These are phyloP conservation scores for Lunularia cruciata DNA, from an alignment of 225 moss, liverwort and hornwort genomes.

Conservation along the genomic window DNA sequence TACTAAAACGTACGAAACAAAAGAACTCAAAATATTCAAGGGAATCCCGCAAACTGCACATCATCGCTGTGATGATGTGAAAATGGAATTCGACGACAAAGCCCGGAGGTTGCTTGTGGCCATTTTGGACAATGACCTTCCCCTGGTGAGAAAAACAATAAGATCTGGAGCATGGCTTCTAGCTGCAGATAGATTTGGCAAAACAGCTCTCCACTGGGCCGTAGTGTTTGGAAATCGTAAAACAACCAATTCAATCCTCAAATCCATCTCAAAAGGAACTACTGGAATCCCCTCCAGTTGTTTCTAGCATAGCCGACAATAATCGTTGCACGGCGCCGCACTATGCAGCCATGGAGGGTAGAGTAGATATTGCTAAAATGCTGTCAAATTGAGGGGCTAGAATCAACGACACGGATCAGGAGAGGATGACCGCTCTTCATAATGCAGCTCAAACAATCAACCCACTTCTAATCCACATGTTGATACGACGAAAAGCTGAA, in stretches of 20 bases:
- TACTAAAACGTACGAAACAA: too few species aligned
- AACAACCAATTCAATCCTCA: slow-evolving; percentile 16
- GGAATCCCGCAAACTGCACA: too few species aligned
- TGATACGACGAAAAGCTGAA: slow-evolving; percentile 4
- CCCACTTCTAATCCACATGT: slow-evolving; percentile 16
- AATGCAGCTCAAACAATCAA: slow-evolving; percentile 32
- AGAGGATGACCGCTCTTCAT: slow-evolving; percentile 31
- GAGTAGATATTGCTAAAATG: slow-evolving; percentile 23
- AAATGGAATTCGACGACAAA: background rate
- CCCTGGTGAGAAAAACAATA: background rate
- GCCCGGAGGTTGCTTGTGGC: background rate
- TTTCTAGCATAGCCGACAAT: slow-evolving; percentile 17
- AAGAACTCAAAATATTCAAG: too few species aligned
- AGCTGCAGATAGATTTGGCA: slow-evolving; percentile 10
- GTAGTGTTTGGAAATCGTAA: slow-evolving; percentile 29
- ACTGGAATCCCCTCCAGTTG: too few species aligned
- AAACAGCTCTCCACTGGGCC: slow-evolving; percentile 29
- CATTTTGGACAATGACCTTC: background rate
- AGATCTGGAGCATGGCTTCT: background rate
- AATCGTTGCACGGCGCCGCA: slow-evolving; percentile 28
- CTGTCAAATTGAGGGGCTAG: slow-evolving; percentile 24
- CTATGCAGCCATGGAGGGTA: slow-evolving; percentile 31
- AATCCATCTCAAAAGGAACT: background rate
- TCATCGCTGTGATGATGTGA: too few species aligned
- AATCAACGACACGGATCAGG: slow-evolving; percentile 8